Conservation (phyloP, 1,139 yeast genomes). For the Blastobotrys arbuscula region DNA sequence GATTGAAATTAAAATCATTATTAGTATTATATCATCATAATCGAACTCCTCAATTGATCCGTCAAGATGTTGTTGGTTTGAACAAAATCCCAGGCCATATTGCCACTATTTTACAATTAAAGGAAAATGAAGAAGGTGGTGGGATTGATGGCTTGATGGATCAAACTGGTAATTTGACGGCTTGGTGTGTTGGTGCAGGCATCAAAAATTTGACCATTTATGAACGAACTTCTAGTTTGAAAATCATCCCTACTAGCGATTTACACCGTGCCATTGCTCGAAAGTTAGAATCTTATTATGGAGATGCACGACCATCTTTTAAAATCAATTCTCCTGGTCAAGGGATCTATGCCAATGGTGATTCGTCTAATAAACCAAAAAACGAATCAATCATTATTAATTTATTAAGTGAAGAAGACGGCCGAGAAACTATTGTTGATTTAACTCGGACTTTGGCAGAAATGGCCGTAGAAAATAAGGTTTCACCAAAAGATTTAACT, state of each 20-base stretch:
- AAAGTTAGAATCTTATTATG: constrained; percentile 69
- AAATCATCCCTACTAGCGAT: constrained; percentile 42
- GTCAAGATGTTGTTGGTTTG: constrained; percentile 71
- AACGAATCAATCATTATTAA: constrained; percentile 36
- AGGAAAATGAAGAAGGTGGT: constrained; percentile 83
- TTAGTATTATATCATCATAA: constrained; percentile 72
- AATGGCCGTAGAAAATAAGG: constrained; percentile 56
- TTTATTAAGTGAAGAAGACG: constrained; percentile 71
- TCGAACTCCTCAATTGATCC: constrained; percentile 78
- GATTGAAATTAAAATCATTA: constrained; percentile 50
- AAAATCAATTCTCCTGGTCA: constrained; percentile 19
- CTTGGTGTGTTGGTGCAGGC: constrained; percentile 89
- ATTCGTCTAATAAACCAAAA: constrained; percentile 19
- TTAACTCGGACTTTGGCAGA: constrained; percentile 81
- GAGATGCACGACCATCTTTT: constrained; percentile 32
- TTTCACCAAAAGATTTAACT: constrained; percentile 63
- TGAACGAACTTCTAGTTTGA: constrained; percentile 70
- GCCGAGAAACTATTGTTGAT: constrained; percentile 84
- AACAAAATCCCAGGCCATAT: constrained; percentile 71
- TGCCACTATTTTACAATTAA: constrained; percentile 65
- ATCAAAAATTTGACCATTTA: constrained; percentile 66
- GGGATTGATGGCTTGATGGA: constrained; percentile 78
- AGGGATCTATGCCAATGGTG: constrained; percentile 17
- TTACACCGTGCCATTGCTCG: constrained; percentile 54
- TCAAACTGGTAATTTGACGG: constrained; percentile 68